These are phyloP conservation scores for Bipolaris sorokiniana DNA, from an alignment of 2,329 filamentous ascomycete genomes.

Conservation along the genomic window DNA sequence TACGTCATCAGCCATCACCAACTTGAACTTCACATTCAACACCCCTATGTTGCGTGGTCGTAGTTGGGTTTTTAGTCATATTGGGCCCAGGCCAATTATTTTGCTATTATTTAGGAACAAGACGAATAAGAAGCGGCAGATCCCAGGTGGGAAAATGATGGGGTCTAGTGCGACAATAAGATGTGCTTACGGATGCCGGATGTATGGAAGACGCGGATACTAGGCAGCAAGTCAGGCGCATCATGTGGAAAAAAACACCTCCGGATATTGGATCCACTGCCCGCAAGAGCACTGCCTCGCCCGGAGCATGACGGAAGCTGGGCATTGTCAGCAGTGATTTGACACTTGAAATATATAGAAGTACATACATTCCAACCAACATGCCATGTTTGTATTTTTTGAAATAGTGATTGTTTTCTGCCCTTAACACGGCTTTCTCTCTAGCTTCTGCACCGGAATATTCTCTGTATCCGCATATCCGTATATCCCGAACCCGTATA, in stretches of 20 bases:
- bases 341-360: not conserved
- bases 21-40: not conserved
- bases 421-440: too few species aligned
- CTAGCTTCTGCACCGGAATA: too few species aligned
- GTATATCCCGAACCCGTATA: not conserved
- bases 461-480: not conserved
- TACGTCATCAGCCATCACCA: not conserved
- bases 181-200: not conserved
- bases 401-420: too few species aligned
- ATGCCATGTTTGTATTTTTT: too few species aligned
- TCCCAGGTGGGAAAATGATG: not conserved
- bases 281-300: constrained; percentile 5
- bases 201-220: not conserved
- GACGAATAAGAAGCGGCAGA: not conserved
- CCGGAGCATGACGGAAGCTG: constrained; percentile 35
- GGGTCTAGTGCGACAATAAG: not conserved
- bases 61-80: not conserved
- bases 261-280: constrained; percentile 5
- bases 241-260: not conserved
- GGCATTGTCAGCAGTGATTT: constrained; percentile 21
- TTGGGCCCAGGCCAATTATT: not conserved
- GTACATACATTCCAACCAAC: not conserved
- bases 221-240: constrained; percentile 1
- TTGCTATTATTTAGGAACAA: not conserved
- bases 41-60: too few species aligned